These are phyloP conservation scores for Bryum argenteum DNA, from an alignment of 225 moss, liverwort and hornwort species.

Conservation along the genomic window DNA sequence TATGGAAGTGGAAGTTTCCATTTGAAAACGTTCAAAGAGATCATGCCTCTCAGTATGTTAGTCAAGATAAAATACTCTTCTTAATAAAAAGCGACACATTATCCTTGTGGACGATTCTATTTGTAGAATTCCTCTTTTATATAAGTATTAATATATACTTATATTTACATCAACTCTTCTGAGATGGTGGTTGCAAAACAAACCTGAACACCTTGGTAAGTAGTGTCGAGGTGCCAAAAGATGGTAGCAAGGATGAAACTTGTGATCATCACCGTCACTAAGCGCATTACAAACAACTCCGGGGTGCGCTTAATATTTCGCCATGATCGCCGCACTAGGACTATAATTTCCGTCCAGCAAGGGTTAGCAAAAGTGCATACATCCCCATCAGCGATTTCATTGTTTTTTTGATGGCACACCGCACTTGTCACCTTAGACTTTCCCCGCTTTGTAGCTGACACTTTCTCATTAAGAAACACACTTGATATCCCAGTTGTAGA, in stretches of 20 bases:
- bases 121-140: too few species aligned
- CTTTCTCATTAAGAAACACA: constrained; percentile 40
- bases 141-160: too few species aligned
- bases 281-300: constrained; percentile 69
- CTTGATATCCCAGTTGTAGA: background rate
- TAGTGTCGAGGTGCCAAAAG: constrained; percentile 75
- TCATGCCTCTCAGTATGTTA: too few species aligned
- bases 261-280: constrained; percentile 57
- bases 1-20: too few species aligned
- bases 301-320: constrained; percentile 73
- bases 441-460: constrained; percentile 12
- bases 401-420: background rate
- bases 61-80: too few species aligned
- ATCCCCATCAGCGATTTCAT: constrained; percentile 6
- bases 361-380: constrained; percentile 69
- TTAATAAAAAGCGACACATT: too few species aligned
- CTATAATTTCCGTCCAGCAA: constrained; percentile 49
- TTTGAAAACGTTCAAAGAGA: too few species aligned
- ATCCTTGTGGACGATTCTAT: too few species aligned
- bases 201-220: constrained; percentile 63
- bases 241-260: constrained; percentile 79
- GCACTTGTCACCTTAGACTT: background rate
- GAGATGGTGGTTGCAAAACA: background rate
- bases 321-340: constrained; percentile 61
- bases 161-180: too few species aligned